Evolutionary conservation across 805 yeast species (phyloP).

Genomic region (Wickerhamiella cacticola): DNA sequence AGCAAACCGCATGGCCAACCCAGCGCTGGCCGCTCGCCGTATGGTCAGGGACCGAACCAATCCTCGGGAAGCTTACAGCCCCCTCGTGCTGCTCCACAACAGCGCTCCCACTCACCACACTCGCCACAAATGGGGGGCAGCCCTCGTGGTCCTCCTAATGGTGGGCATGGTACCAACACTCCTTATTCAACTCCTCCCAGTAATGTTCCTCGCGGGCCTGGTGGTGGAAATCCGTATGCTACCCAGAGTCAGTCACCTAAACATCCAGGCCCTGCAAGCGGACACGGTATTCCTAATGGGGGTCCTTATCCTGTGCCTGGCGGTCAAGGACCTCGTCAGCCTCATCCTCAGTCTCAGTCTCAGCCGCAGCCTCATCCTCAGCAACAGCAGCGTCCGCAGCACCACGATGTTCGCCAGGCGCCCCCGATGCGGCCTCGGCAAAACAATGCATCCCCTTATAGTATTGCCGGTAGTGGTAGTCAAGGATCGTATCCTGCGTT

Average conservation of each 20-base stretch:
- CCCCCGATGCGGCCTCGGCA: constrained; percentile 7
- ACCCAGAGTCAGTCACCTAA: neutral
- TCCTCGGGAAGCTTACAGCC: neutral
- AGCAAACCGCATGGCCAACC: neutral
- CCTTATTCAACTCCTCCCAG: too few relatives aligned
- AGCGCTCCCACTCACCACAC: neutral
- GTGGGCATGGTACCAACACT: too few relatives aligned
- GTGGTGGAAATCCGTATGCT: neutral
- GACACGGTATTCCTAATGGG: neutral
- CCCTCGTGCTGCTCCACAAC: constrained; percentile 1
- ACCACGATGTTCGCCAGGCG: constrained; percentile 6
- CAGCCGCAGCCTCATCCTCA: neutral
- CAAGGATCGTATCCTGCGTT: constrained; percentile 5
- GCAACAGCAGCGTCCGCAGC: constrained; percentile 3
- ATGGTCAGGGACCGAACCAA: neutral
- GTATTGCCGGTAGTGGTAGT: neutral
- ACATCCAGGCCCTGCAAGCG: neutral
- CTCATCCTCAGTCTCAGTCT: neutral
- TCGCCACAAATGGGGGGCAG: neutral
- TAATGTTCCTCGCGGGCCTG: neutral
- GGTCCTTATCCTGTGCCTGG: too few relatives aligned
- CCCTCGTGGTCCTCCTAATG: neutral
- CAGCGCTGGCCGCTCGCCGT: neutral
- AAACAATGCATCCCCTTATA: constrained; percentile 5
- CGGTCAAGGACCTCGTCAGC: too few relatives aligned